phyloP scores from a whole-genome alignment of 176 grass and related monocot genomes.

The Puccinellia tenuiflora region DNA sequence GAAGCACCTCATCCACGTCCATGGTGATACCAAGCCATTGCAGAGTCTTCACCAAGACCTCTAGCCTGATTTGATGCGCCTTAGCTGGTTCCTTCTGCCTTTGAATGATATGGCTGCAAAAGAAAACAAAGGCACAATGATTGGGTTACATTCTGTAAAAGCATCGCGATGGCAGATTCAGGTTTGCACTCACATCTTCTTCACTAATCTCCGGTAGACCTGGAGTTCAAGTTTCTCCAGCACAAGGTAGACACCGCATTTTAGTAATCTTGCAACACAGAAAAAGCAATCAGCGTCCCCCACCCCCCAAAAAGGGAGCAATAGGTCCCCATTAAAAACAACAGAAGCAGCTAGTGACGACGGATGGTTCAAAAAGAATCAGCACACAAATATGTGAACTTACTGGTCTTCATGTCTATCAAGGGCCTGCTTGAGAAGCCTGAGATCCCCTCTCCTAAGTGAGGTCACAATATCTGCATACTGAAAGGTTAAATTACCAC shows the following conservation, averaged over 20 bases:
- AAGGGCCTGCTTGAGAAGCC: conserved; percentile 74
- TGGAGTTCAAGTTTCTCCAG: conserved; percentile 90
- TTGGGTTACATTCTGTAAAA: background rate
- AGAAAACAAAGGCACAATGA: background rate
- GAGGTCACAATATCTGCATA: conserved; percentile 78
- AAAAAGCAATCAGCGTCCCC: background rate
- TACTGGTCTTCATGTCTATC: conserved; percentile 83
- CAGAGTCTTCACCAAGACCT: conserved; percentile 61
- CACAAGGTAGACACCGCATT: conserved; percentile 94
- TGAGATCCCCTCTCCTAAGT: conserved; percentile 82
- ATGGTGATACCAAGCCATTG: conserved; percentile 93
- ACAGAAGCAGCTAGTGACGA: background rate
- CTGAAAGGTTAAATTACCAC: conserved; percentile 62
- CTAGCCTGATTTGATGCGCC: conserved; percentile 91
- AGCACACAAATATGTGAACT: conserved; percentile 11
- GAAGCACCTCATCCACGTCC: conserved; percentile 77
- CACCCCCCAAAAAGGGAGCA: background rate
- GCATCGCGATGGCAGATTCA: background rate
- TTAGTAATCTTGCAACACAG: conserved; percentile 66
- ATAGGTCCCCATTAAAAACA: background rate
- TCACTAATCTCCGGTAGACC: conserved; percentile 93
- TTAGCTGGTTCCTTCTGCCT: conserved; percentile 75
- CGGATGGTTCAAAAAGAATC: background rate
- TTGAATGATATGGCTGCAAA: conserved; percentile 71
- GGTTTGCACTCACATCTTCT: conserved; percentile 82